Percentiles rank a stretch among this genome's conserved stretches.
phyloP scores from a whole-genome alignment of 148 eudicot genomes.

The Beta vulgaris region DNA sequence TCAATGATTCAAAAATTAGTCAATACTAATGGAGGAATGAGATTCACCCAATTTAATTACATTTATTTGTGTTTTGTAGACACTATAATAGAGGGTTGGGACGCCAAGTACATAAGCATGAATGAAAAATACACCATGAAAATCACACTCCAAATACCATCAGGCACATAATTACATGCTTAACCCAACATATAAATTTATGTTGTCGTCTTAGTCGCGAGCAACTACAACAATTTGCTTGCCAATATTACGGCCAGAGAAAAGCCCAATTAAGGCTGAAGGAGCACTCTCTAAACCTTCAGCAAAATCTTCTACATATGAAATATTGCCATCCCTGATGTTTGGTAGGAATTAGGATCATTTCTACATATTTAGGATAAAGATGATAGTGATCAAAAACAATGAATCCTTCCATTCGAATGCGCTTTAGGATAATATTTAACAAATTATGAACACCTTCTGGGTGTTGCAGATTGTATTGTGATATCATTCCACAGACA shows the following conservation, averaged over 20 bases:
- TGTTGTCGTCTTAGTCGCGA: slow-evolving; percentile 23
- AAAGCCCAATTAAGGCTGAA: slow-evolving; percentile 48
- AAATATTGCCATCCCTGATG: slow-evolving; percentile 37
- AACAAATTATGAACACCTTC: slow-evolving; percentile 47
- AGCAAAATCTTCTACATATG: slow-evolving; percentile 48
- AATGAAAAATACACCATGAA: no score
- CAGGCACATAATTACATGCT: no score
- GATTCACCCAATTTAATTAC: no score
- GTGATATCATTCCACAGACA: slow-evolving; percentile 53
- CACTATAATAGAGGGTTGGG: no score
- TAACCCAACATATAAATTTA: background rate
- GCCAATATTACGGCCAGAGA: slow-evolving; percentile 47
- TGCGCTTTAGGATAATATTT: slow-evolving; percentile 31
- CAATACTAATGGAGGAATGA: no score
- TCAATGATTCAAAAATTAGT: no score
- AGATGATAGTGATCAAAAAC: slow-evolving; percentile 35
- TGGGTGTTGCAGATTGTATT: slow-evolving; percentile 39
- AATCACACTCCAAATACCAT: no score
- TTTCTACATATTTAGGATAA: slow-evolving; percentile 41
- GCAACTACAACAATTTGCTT: slow-evolving; percentile 47
- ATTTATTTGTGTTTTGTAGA: no score
- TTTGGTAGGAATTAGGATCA: slow-evolving; percentile 41
- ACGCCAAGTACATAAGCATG: no score
- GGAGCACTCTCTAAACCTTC: slow-evolving; percentile 52
- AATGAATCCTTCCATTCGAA: slow-evolving; percentile 50